These are phyloP conservation scores for Solanum megistacrolobum DNA, from an alignment of 257 asterid species.

Conservation along the genomic window DNA sequence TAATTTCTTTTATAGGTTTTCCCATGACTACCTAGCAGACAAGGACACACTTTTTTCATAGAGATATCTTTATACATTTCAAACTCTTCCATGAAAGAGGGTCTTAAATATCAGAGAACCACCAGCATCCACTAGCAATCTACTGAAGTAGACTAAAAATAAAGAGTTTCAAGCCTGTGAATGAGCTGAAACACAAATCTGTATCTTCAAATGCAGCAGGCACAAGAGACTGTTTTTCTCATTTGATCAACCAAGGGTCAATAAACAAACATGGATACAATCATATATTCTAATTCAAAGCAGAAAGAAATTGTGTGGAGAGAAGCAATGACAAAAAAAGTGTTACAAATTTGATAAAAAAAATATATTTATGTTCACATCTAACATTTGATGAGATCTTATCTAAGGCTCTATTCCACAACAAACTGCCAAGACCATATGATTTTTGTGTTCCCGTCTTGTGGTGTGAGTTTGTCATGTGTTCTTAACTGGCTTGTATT, in stretches of 20 bases:
- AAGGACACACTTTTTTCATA: background rate
- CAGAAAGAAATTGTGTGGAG: background rate
- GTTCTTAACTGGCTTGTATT: background rate
- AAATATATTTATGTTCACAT: background rate
- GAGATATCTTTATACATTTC: background rate
- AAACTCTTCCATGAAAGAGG: background rate
- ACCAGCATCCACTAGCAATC: background rate
- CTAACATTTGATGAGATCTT: background rate
- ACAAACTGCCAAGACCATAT: background rate
- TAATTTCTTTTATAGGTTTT: background rate
- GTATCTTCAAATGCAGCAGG: background rate
- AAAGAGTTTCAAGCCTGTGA: background rate
- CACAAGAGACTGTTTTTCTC: background rate
- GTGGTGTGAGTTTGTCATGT: background rate
- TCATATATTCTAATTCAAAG: background rate
- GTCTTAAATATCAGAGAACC: background rate
- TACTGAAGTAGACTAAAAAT: background rate
- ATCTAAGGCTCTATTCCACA: background rate
- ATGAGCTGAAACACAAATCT: background rate
- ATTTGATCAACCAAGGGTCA: background rate
- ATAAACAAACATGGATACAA: background rate
- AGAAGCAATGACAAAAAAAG: background rate
- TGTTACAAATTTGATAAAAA: background rate
- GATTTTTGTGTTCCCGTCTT: background rate
- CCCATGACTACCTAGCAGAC: background rate